These are phyloP conservation scores for Trapa bicornis DNA, from an alignment of 345 rosid genomes.

Conservation along the genomic window DNA sequence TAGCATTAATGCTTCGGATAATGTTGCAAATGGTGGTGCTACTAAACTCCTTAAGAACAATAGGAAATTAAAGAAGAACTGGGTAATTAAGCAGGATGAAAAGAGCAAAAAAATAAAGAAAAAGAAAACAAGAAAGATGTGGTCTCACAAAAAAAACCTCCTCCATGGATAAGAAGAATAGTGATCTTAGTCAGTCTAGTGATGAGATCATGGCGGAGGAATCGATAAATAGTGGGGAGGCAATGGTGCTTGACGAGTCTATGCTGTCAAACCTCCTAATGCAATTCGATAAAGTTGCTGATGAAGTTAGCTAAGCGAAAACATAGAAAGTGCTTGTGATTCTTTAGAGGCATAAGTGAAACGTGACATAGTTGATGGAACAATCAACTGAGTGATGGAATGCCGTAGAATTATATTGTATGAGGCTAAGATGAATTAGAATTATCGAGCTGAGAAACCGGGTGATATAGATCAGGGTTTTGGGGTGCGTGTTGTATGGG, in stretches of 20 bases:
- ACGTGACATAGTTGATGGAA: conserved; percentile 13
- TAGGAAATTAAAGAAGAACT: conserved; percentile 33
- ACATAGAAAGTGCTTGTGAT: conserved; percentile 34
- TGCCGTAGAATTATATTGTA: no score
- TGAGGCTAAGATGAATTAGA: no score
- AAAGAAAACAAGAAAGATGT: conserved; percentile 13
- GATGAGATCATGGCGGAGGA: conserved; percentile 14
- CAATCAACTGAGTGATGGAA: no score
- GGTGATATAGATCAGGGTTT: no score
- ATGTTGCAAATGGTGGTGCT: conserved; percentile 19
- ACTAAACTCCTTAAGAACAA: conserved; percentile 32
- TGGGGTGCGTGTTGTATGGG: no score
- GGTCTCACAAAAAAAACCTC: conserved; percentile 7
- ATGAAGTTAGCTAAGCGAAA: conserved; percentile 37
- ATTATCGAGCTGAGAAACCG: no score
- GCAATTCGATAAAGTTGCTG: conserved; percentile 89
- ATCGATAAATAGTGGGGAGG: conserved; percentile 9
- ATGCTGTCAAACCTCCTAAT: conserved; percentile 67
- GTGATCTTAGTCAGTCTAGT: conserved; percentile 5
- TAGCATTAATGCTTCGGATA: conserved; percentile 6
- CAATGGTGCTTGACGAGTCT: conserved; percentile 30
- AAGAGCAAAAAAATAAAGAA: conserved; percentile 10
- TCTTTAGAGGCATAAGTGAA: conserved; percentile 19
- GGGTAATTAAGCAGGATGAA: conserved; percentile 14
- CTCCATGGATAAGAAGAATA: conserved; percentile 14